These are phyloP conservation scores for Xylaria acuta DNA, from an alignment of 495 filamentous ascomycete genomes.

Conservation along the genomic window DNA sequence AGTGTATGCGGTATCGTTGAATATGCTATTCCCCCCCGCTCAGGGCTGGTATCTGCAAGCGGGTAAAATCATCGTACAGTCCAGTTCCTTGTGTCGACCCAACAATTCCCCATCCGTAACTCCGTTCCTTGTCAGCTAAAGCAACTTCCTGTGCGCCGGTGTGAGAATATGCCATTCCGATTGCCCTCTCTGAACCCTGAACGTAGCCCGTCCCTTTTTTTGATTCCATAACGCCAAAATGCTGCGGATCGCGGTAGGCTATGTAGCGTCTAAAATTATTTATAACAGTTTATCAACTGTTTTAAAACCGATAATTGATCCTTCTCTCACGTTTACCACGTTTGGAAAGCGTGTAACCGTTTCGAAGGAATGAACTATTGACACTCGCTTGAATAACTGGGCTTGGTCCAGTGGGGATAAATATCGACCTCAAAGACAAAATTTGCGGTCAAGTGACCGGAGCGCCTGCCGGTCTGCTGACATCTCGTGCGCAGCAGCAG, in stretches of 20 bases:
- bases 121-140: slow-evolving; percentile 1
- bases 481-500: slow-evolving; percentile 42
- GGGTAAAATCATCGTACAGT: not conserved
- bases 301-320: not conserved
- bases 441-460: slow-evolving; percentile 66
- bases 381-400: not conserved
- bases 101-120: slow-evolving; percentile 6
- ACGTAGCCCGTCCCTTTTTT: slow-evolving; percentile 1
- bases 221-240: slow-evolving; percentile 32
- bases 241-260: slow-evolving; percentile 14
- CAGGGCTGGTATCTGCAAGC: slow-evolving; percentile 15
- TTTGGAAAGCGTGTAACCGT: not conserved
- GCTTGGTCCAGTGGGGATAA: not conserved
- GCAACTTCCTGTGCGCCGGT: not conserved
- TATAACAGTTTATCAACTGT: not conserved
- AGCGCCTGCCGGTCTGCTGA: slow-evolving; percentile 73
- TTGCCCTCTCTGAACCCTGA: not conserved
- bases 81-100: not conserved
- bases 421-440: slow-evolving; percentile 35
- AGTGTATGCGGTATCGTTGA: too few species aligned
- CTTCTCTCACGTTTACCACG: not conserved
- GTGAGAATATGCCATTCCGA: not conserved
- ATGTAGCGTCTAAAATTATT: slow-evolving; percentile 6
- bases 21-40: slow-evolving; percentile 8
- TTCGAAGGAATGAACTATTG: not conserved